phyloP scores from a whole-genome alignment of 2,329 filamentous ascomycete genomes.

The Scedosporium apiospermum region DNA sequence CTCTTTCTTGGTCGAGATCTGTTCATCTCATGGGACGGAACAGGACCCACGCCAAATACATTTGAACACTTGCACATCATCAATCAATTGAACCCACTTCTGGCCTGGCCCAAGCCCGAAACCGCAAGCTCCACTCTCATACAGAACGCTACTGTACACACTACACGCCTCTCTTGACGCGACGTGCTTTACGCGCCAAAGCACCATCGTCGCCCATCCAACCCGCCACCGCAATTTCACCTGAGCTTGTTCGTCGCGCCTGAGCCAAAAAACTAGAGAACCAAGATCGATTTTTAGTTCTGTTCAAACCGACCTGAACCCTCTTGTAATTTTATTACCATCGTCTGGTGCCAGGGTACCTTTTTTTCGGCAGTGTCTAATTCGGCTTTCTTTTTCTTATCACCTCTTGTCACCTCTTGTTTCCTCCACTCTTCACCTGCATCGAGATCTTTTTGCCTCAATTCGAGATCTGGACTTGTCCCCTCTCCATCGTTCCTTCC shows the following conservation, averaged over 20 bases:
- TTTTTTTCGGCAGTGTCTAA: too few relatives aligned
- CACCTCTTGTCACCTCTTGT: not conserved
- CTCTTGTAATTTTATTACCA: not conserved
- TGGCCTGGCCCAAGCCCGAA: not conserved
- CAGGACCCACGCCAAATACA: not conserved
- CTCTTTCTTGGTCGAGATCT: too few relatives aligned
- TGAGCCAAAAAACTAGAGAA: not conserved
- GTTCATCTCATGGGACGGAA: too few relatives aligned
- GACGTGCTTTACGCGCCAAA: constrained; percentile 7
- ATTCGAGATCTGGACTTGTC: not conserved
- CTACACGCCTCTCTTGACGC: not conserved
- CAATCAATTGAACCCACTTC: too few relatives aligned
- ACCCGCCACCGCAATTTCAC: constrained; percentile 5
- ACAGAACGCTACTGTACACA: not conserved
- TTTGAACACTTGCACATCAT: not conserved
- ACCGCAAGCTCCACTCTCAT: not conserved
- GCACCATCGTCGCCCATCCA: constrained; percentile 6
- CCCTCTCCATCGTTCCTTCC: not conserved
- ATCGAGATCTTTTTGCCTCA: not conserved
- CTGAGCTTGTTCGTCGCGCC: not conserved
- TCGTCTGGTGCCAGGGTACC: not conserved
- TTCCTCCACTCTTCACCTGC: not conserved
- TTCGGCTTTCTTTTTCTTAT: too few relatives aligned
- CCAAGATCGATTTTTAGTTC: too few relatives aligned
- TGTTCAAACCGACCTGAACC: not conserved